Base-by-base conservation (phyloP, 805 yeast genomes). In the Groenewaldozyma tartarivorans region DNA sequence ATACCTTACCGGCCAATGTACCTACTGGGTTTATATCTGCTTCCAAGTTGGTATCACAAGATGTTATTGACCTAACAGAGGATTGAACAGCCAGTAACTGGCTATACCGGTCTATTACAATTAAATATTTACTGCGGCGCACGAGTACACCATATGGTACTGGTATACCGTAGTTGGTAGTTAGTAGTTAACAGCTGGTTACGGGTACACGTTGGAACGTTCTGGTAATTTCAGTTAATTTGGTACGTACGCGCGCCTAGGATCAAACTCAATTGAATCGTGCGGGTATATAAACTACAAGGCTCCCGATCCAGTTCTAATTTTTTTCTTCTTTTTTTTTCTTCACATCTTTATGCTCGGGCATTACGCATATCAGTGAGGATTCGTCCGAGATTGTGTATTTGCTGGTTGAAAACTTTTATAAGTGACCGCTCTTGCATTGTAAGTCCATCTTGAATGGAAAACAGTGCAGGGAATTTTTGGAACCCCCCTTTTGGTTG, bases 361-460 rank as follows among this genome's bases (percentile, higher is more conserved):
- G 97, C 95, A 90, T 87, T 90, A 92, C 97, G 95, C 95, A 94
- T 86, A 87, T 90, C 97, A 88, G 95, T 90, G 98, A 90, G 97
- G 98, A 92, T 87, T 88, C 95, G 96, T 92, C 98, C 97, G 98
- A 90, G 98, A 87, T 88, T 94, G 95, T 90, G 97, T 92, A 85
- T 90, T 90, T 90, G 98, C 98, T 90, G 95, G 96, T 90, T 92
- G 96, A 92, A 90, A 92, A 85, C 88, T 85, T 77, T 79, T 37
- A 81, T 82, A 92, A n/a, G 88, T 76, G 90, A 88, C 95, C 72
- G 73, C 75, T 74, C 64, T 68, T 63, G 48, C 37, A 42, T 43
- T 54, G 40, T 39, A 16, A 20, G 11, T 31, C 15, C n/a, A 20
- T 38, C 31, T 34, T 35, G 39, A 18, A 13, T 34, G 36, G 40